Evolutionary conservation across 2,329 filamentous ascomycete genomes (phyloP), one percentile per base, ranked within the genome.

Genomic region (Exophiala sp.): DNA sequence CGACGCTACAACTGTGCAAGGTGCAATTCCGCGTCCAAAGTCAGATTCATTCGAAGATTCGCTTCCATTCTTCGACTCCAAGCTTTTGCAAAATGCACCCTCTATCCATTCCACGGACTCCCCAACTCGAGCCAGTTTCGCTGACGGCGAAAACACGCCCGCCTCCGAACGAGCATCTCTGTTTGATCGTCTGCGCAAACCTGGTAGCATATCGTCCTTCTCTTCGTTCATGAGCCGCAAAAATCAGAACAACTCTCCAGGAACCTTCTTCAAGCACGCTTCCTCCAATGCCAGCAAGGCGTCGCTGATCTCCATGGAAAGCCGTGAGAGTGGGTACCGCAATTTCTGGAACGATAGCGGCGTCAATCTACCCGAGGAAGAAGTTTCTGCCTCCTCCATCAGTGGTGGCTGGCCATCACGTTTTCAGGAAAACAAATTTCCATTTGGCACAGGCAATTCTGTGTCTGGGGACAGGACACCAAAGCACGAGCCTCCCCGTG

Each of bases 331-430:
- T 76, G 90, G 90, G 63, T 95, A 96, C 72, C 88, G 91, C 72
- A 96, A 96, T 74, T 91, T 91, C 58, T 97, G 92, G 92, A 96
- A 96, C 71, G 92, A 97, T 71, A 95, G 90, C 68, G 92, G 91
- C 65, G 91, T 96, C 68, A 96, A 96, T 70, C 84, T 96, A 63
- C 80, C 88, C 59, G 92, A 96, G 66, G 90, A 96, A 61, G 91
- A 96, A 64, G 66, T 74, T 52, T 77, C 80, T 62, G 70, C 70
- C 62, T 80, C 82, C 66, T 88, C 84, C 69, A 84, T 82, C 68
- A 79, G 69, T 68, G 73, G 72, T 66, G 74, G 73, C 71, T 83
- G 70, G 76, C 75, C 72, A 64, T 65, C 72, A 58, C 74, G 73
- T 62, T 77, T 75, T 71, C 68, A 69, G 78, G 87, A 71, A 79